Evolutionary conservation across 2,329 filamentous ascomycete species (phyloP).

Genomic region (Trichoderma simmonsii): DNA sequence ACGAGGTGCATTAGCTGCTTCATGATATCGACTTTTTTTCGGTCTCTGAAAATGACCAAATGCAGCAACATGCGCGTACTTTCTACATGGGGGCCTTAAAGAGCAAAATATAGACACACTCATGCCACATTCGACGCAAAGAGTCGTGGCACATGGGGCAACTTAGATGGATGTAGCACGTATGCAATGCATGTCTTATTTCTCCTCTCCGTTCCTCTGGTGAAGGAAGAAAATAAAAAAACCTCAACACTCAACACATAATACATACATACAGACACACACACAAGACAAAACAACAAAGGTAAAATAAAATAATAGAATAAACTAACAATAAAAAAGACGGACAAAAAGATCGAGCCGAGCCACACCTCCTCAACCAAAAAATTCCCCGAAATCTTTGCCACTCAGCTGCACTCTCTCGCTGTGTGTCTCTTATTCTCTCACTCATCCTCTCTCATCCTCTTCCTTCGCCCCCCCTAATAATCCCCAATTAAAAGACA

Average conservation of each 20-base stretch:
- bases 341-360: background rate
- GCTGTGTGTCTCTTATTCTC: background rate
- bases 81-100: background rate
- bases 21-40: background rate
- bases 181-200: conserved; percentile 12
- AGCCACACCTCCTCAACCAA: background rate
- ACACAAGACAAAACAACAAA: background rate
- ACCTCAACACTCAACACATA: background rate
- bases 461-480: background rate
- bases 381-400: background rate
- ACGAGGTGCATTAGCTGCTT: background rate
- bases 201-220: background rate
- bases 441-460: background rate
- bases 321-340: background rate
- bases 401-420: background rate
- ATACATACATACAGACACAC: background rate
- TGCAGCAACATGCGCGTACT: background rate
- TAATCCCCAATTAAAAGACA: background rate
- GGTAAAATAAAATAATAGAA: background rate
- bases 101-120: background rate
- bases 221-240: background rate
- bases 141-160: background rate
- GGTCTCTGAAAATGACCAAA: background rate
- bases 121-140: background rate
- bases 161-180: background rate